Evolutionary conservation across 2,329 filamentous ascomycete species (phyloP).

Genomic region (Trichoderma koningii): DNA sequence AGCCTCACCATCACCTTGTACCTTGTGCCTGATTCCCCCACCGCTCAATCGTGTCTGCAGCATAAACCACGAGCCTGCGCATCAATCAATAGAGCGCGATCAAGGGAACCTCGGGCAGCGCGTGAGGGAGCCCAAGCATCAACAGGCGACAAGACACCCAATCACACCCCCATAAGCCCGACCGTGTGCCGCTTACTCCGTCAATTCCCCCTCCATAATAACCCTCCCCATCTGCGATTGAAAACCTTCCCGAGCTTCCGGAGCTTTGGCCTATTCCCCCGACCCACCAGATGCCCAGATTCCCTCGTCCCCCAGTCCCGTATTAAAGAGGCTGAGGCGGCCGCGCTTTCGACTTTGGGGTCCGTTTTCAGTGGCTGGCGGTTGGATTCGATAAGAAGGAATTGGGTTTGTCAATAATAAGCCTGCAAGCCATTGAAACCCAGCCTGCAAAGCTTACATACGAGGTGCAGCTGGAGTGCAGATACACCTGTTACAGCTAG

Average conservation of each 20-base stretch:
- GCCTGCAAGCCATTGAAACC: too few relatives aligned
- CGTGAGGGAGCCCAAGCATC: neutral
- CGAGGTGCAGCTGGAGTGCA: too few relatives aligned
- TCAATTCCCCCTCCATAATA: neutral
- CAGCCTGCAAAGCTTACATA: too few relatives aligned
- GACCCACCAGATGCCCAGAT: conserved; percentile 17
- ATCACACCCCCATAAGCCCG: conserved; percentile 15
- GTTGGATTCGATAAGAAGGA: neutral
- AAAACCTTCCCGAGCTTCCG: conserved; percentile 22
- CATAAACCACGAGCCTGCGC: neutral
- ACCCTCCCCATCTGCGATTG: neutral
- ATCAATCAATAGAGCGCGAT: too few relatives aligned
- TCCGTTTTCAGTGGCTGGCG: conserved; percentile 9
- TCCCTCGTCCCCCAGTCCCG: neutral
- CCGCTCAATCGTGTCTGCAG: conserved; percentile 2
- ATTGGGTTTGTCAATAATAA: too few relatives aligned
- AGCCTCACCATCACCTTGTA: neutral
- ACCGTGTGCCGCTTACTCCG: conserved; percentile 22
- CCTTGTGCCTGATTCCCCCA: neutral
- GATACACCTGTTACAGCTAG: conserved; percentile 2
- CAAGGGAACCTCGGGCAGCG: neutral
- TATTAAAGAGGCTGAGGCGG: conserved; percentile 24
- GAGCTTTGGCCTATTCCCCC: neutral
- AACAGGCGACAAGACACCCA: neutral
- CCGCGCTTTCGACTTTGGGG: neutral